A percentile compares a stretch with the other conserved stretches of the same genome.
phyloP scores from a whole-genome alignment of 352 stramenopile species.

The Phytophthora fragariaefolia region DNA sequence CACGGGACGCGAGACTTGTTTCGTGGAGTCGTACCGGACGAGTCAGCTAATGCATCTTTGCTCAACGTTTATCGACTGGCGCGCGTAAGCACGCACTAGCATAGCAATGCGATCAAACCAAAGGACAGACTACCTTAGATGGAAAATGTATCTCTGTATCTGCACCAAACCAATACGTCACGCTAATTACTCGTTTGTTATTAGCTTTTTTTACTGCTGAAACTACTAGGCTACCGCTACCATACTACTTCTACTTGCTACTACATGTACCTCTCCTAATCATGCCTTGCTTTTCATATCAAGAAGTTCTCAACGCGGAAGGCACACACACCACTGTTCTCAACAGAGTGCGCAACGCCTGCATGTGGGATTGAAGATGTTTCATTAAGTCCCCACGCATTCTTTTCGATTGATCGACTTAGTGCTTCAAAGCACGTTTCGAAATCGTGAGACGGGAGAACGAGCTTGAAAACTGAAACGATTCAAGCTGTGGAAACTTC shows the following conservation, averaged over 20 bases:
- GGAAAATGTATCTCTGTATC: conserved; percentile 18
- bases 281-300: conserved; percentile 8
- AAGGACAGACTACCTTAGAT: not conserved
- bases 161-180: conserved; percentile 21
- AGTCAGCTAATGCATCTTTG: conserved; percentile 63
- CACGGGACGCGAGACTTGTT: conserved; percentile 52
- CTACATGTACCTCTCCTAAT: conserved; percentile 20
- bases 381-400: conserved; percentile 47
- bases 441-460: conserved; percentile 30
- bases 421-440: conserved; percentile 12
- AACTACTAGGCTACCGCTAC: too few relatives aligned
- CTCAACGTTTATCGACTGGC: conserved; percentile 70
- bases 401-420: too few relatives aligned
- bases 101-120: not conserved
- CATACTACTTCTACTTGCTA: not conserved
- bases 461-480: conserved; percentile 29
- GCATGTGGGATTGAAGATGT: conserved; percentile 46
- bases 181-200: conserved; percentile 21
- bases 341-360: conserved; percentile 34
- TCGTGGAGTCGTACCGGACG: conserved; percentile 64
- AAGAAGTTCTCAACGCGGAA: conserved; percentile 62
- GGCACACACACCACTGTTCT: conserved; percentile 44
- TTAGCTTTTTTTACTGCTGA: too few relatives aligned
- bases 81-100: conserved; percentile 33
- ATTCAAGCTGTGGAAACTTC: conserved; percentile 9